These are phyloP conservation scores for Citrus cavaleriei DNA, from an alignment of 345 rosid genomes.

Conservation along the genomic window DNA sequence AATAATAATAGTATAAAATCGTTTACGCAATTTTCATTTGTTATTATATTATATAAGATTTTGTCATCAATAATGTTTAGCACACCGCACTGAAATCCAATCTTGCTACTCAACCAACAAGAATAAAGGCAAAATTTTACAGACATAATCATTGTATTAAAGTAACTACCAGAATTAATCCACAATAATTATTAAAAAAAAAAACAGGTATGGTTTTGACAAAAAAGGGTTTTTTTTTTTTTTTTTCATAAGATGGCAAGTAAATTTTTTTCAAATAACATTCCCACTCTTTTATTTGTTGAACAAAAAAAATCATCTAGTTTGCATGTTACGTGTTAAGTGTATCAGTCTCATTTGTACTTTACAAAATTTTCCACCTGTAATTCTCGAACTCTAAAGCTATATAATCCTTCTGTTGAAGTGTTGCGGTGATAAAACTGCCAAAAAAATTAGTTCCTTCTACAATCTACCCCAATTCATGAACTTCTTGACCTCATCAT, in stretches of 20 bases:
- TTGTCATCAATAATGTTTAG: neutral
- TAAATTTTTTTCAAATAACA: neutral
- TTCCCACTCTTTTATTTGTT: slow-evolving; percentile 12
- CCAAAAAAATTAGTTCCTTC: slow-evolving; percentile 16
- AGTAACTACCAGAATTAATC: neutral
- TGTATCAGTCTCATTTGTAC: slow-evolving; percentile 2
- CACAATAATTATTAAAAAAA: neutral
- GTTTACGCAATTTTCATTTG: too few species aligned
- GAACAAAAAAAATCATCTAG: slow-evolving; percentile 17
- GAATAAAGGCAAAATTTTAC: neutral
- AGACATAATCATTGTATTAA: neutral
- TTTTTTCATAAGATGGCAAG: neutral
- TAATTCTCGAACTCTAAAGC: slow-evolving; percentile 13
- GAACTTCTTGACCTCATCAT: slow-evolving; percentile 83
- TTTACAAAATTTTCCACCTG: slow-evolving; percentile 20
- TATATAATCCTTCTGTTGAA: slow-evolving; percentile 13
- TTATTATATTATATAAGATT: neutral
- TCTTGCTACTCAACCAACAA: neutral
- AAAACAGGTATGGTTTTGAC: neutral
- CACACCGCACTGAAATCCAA: neutral
- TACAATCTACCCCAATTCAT: slow-evolving; percentile 72
- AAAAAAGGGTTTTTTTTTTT: neutral
- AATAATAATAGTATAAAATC: too few species aligned
- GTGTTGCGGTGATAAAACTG: neutral
- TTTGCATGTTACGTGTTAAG: slow-evolving; percentile 7